Conservation (phyloP, 2,329 filamentous ascomycete species). For the Pseudonectria foliicola region DNA sequence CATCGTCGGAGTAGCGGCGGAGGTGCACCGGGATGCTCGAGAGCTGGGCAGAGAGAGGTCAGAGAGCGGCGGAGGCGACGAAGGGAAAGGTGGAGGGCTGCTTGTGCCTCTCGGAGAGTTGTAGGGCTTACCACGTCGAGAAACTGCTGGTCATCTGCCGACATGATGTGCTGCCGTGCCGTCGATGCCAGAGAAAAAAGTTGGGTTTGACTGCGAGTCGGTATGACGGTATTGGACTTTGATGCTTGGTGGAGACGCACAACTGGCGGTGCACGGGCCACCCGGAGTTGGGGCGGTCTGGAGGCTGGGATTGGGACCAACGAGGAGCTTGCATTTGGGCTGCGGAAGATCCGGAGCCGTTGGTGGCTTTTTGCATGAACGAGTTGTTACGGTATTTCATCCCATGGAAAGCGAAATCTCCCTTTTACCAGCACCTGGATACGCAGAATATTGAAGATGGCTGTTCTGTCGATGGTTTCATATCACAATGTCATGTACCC, state of each 20-base stretch:
- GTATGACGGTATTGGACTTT: slow-evolving; percentile 24
- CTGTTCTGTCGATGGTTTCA: no score
- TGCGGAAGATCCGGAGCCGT: no score
- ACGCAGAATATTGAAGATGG: no score
- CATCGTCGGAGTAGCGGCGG: slow-evolving; percentile 60
- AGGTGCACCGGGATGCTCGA: slow-evolving; percentile 55
- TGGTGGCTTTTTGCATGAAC: no score
- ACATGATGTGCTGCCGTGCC: slow-evolving; percentile 47
- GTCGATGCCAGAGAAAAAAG: slow-evolving; percentile 15
- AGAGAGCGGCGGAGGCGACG: slow-evolving; percentile 9
- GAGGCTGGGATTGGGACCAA: neutral
- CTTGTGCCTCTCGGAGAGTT: slow-evolving; percentile 1
- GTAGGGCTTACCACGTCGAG: slow-evolving; percentile 59
- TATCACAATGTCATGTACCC: no score
- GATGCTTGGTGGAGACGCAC: slow-evolving; percentile 20
- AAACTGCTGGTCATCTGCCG: slow-evolving; percentile 71
- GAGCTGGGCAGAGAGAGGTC: slow-evolving; percentile 38
- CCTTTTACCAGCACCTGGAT: no score
- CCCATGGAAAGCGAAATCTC: no score
- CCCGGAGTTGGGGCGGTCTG: no score
- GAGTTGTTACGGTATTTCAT: no score
- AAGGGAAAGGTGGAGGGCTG: neutral
- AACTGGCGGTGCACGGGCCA: slow-evolving; percentile 5
- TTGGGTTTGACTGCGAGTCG: slow-evolving; percentile 16
- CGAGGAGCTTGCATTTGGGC: no score